Conservation (phyloP, 306 rosid species). For the Malus orientalis region DNA sequence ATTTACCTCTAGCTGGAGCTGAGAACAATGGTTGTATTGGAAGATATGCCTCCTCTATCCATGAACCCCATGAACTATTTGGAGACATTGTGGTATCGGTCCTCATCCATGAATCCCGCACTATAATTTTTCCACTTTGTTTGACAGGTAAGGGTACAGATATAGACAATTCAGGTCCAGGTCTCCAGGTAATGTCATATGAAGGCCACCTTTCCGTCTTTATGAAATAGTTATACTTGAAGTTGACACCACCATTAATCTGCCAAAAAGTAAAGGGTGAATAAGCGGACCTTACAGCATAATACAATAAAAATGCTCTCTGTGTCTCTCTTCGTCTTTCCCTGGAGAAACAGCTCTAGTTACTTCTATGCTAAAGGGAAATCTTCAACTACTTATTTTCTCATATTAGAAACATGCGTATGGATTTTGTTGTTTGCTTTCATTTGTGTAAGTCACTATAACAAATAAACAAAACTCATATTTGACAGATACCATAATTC, state of each 20-base stretch:
- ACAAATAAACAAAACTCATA: background rate
- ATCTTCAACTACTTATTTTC: background rate
- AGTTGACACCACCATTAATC: slow-evolving; percentile 62
- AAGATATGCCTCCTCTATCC: slow-evolving; percentile 64
- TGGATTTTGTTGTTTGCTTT: background rate
- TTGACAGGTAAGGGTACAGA: slow-evolving; percentile 52
- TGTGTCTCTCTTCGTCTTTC: background rate
- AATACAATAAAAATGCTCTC: slow-evolving; percentile 5
- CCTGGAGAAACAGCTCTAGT: background rate
- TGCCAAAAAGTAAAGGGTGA: slow-evolving; percentile 30
- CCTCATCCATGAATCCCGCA: slow-evolving; percentile 81
- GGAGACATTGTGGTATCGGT: slow-evolving; percentile 36
- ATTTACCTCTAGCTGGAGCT: slow-evolving; percentile 55
- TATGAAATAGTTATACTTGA: slow-evolving; percentile 80
- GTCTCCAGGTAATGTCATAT: slow-evolving; percentile 62
- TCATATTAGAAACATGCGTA: background rate
- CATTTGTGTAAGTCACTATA: background rate
- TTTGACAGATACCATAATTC: background rate
- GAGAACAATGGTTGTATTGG: slow-evolving; percentile 32
- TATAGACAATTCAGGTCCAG: slow-evolving; percentile 84
- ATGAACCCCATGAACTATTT: slow-evolving; percentile 35
- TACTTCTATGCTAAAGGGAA: background rate
- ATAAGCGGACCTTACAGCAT: background rate
- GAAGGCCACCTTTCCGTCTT: slow-evolving; percentile 54
- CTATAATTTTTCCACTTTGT: slow-evolving; percentile 37